Evolutionary conservation across 352 stramenopile species (phyloP), one percentile per base, ranked within the genome.

Genomic region (Globisporangium canariense): DNA sequence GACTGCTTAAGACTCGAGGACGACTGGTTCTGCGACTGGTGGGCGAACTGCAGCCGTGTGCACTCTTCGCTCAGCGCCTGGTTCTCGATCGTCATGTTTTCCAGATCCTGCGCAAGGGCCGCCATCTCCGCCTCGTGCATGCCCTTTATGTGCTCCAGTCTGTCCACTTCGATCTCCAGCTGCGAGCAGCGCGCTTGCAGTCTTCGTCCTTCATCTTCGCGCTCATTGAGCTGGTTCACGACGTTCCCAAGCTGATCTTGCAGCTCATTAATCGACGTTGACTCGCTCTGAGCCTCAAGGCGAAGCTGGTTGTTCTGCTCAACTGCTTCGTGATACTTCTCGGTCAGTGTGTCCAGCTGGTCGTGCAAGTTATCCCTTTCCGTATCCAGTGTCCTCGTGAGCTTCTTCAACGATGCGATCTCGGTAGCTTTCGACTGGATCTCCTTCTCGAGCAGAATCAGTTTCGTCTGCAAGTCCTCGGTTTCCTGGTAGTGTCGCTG

Each of bases 51-150:
- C 18, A 93, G 63, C 0, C 81, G 73, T 6, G 71, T 79, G 54
- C 84, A 93, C 43, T 95, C 86, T 65, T 93, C 84, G 53, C 79
- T 91, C n/a, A 95, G 74, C 28, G 80, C 81, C 59, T 95, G 86
- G 54, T 95, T 95, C 46, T 95, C 86, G 22, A 93, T 71, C 10
- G 84, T 95, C 86, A 95, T 95, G 62, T 95, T 93, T 57, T 95
- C 84, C 40, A 95, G 67, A 58, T 95, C 86, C 67, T 93, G 84
- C 10, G 75, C 67, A 1, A 95, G 74, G 34, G 86, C 86, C 2
- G 73, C 65, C 40, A 87, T 63, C 58, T 95, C 86, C 0, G 74
- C 82, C 45, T 80, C 81, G 60, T 78, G 74, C 74, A 93, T 83
- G 3, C 77, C 82, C 55, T 91, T 88, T 7, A 80, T 58, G 53